A percentile compares a stretch with the other conserved stretches of the same genome.
Evolutionary conservation across 2,329 filamentous ascomycete species (phyloP).

Genomic region (Coniochaeta hoffmannii): DNA sequence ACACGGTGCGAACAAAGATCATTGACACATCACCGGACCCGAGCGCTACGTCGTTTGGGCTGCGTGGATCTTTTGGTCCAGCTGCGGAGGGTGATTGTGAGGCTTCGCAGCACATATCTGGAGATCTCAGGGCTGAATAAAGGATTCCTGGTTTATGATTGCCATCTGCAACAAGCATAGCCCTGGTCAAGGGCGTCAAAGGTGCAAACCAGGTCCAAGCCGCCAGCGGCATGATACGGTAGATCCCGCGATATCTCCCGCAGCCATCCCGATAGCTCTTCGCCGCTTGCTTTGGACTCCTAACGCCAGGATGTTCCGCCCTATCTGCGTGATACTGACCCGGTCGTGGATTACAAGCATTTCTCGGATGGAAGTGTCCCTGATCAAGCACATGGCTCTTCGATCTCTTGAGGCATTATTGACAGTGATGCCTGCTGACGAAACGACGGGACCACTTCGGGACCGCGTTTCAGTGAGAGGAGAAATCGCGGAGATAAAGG

Average conservation of each 20-base stretch:
- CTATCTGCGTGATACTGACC: too few relatives aligned
- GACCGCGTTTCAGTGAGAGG: neutral
- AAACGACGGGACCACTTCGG: neutral
- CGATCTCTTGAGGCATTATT: neutral
- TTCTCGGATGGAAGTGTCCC: too few relatives aligned
- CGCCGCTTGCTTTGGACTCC: neutral
- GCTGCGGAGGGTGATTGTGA: neutral
- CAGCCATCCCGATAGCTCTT: neutral
- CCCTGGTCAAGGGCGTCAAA: neutral
- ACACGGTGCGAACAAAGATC: neutral
- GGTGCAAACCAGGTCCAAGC: neutral
- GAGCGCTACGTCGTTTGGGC: neutral
- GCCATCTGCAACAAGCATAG: neutral
- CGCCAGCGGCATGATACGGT: neutral
- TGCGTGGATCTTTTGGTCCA: neutral
- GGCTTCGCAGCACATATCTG: neutral
- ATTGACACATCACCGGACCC: neutral
- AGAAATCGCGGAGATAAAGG: neutral
- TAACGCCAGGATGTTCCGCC: too few relatives aligned
- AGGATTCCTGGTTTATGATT: neutral
- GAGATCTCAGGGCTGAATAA: neutral
- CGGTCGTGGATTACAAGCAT: too few relatives aligned
- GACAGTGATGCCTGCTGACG: neutral
- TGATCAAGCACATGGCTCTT: too few relatives aligned
- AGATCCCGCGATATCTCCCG: neutral